Evolutionary conservation across 129 eudicot species (phyloP), one percentile per base, ranked within the genome.

Genomic region (Smallanthus sonchifolius): DNA sequence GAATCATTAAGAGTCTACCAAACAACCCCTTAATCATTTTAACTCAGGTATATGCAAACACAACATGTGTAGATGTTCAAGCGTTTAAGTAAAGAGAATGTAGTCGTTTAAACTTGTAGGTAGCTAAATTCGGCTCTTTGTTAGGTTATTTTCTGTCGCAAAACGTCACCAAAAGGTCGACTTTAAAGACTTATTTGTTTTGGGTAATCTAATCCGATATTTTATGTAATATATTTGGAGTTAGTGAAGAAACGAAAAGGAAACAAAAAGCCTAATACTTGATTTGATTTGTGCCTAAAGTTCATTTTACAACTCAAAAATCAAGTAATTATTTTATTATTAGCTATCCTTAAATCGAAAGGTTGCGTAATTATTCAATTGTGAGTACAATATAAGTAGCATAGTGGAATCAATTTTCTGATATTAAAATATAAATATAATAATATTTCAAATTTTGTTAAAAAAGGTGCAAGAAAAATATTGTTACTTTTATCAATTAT

Each of bases 91-190:
- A n/a, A n/a, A n/a, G n/a, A n/a, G n/a, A n/a, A n/a, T n/a, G n/a
- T n/a, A n/a, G n/a, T n/a, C n/a, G n/a, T n/a, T n/a, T n/a, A n/a
- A n/a, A n/a, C n/a, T n/a, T n/a, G n/a, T n/a, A n/a, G n/a, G n/a
- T n/a, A n/a, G n/a, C n/a, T n/a, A n/a, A n/a, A n/a, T n/a, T n/a
- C n/a, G n/a, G n/a, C n/a, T n/a, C n/a, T n/a, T n/a, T n/a, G n/a
- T n/a, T n/a, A n/a, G n/a, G n/a, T 49, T 7, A 51, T 65, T 66
- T 75, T 48, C 10, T 14, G 52, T 38, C 19, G 13, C n/a, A 37
- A 49, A 75, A 65, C 17, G 62, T 65, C 79, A 48, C 32, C 7
- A 36, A 38, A 64, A 65, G 61, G 65, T 49, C 5, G 55, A 48
- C 0, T 13, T 20, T 49, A 14, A 49, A 48, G 65, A 19, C 72